Evolutionary conservation across 2,329 filamentous ascomycete species (phyloP).

Genomic region (Pyricularia sp.): DNA sequence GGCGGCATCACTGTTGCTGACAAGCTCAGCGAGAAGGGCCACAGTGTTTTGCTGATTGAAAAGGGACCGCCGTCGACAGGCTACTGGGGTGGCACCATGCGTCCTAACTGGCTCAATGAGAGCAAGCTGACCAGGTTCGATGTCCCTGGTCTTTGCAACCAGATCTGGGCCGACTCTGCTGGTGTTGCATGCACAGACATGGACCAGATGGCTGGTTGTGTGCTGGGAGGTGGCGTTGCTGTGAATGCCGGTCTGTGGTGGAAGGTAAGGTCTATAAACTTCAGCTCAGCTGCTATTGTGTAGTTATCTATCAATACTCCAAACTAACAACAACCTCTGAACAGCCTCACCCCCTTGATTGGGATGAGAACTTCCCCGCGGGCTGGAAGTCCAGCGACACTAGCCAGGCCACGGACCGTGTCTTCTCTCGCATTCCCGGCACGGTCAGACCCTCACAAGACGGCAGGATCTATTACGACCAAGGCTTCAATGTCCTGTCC

Average conservation of each 20-base stretch:
- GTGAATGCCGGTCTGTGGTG: conserved; percentile 54
- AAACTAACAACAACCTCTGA: conserved; percentile 1
- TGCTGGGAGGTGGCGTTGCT: conserved; percentile 45
- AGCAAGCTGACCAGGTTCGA: conserved; percentile 51
- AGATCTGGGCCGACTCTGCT: conserved; percentile 48
- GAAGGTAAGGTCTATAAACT: conserved; percentile 20
- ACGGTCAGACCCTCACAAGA: conserved; percentile 54
- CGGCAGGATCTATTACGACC: conserved; percentile 51
- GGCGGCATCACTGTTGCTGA: conserved; percentile 47
- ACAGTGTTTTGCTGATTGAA: conserved; percentile 45
- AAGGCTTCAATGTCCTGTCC: conserved; percentile 50
- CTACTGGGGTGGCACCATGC: conserved; percentile 44
- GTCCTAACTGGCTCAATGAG: conserved; percentile 41
- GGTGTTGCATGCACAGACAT: conserved; percentile 51
- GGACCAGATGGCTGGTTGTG: conserved; percentile 54
- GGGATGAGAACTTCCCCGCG: conserved; percentile 57
- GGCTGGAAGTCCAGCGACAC: conserved; percentile 60
- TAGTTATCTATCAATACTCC: conserved; percentile 10
- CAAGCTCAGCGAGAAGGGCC: conserved; percentile 44
- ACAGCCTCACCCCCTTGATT: conserved; percentile 44
- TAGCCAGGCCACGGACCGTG: conserved; percentile 40
- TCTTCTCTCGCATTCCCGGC: conserved; percentile 58
- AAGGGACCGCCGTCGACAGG: conserved; percentile 43
- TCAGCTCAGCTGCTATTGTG: conserved; percentile 8
- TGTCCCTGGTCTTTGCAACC: conserved; percentile 51